Evolutionary conservation across 2,329 filamentous ascomycete species (phyloP).

Genomic region (Fonsecaea monophora): DNA sequence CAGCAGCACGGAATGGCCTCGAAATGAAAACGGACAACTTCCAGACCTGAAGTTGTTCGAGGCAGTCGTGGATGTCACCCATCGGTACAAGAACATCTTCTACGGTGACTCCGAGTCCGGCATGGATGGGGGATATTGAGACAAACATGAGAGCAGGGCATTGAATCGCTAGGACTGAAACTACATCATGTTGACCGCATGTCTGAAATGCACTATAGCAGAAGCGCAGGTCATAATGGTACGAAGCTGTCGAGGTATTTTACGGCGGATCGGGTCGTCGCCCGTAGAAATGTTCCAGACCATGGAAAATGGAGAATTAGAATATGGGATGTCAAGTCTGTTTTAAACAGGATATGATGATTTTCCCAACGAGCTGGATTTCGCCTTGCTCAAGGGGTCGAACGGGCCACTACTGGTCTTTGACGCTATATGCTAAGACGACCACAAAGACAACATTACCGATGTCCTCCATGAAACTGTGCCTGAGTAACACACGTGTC

Average conservation of each 20-base stretch:
- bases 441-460: not conserved
- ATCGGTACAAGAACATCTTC: constrained; percentile 81
- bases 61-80: constrained; percentile 83
- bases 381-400: not conserved
- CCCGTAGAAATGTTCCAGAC: not conserved
- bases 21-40: constrained; percentile 34
- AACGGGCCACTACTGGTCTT: not conserved
- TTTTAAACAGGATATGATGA: not conserved
- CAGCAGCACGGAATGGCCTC: constrained; percentile 50
- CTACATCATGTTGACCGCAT: not conserved
- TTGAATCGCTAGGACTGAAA: not conserved
- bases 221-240: not conserved
- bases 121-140: constrained; percentile 33
- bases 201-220: not conserved
- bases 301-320: not conserved
- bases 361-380: not conserved
- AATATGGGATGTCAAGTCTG: not conserved
- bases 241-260: not conserved
- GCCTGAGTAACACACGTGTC: constrained; percentile 24
- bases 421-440: not conserved
- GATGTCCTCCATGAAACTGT: not conserved
- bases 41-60: constrained; percentile 77
- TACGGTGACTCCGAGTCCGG: constrained; percentile 58
- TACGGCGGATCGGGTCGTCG: not conserved
- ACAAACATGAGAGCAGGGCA: not conserved